Base-by-base conservation (phyloP, 108 stramenopile species). In the Stephanodiscus triporus region DNA sequence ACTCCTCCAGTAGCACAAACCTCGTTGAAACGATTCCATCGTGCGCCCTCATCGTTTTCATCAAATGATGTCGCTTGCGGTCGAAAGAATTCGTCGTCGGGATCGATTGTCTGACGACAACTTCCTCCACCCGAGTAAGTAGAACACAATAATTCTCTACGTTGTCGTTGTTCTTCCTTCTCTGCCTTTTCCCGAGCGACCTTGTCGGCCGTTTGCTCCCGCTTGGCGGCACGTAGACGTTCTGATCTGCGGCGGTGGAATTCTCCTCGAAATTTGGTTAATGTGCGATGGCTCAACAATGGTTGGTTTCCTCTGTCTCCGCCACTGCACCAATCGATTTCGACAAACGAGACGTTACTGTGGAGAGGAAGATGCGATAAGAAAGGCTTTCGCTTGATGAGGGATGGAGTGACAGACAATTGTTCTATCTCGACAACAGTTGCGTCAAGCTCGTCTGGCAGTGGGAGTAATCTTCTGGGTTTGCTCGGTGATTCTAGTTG, bases 371-470 rank as follows among this genome's bases (percentile, higher is more conserved):
- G 53, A 70, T 91, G 91, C n/a, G 88, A 87, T 34, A 94, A 58
- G 63, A 91, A 90, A 11, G 83, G 79, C 71, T 90, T 78, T 53
- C 89, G 82, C 60, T 89, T 88, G 45, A 88, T 81, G 16, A 85
- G 36, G 9, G 85, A 77, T 9, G 81, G 75, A 5, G 93, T 91
- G 48, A 94, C 40, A 50, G 78, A 61, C 13, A 86, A 16, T 17
- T 59, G 34, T 77, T 91, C 91, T 2, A 88, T 50, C 69, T 85
- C 89, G 16, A 94, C 19, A 27, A 94, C 73, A 27, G 56, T 75
- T 42, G 88, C 93, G 23, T 81, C 63, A 32, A 94, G 58, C 0
- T 60, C 32, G 79, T 94, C 93, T n/a, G 93, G 91, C 42, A 91
- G 73, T 7, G 89, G 91, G 30, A 53, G 68, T 23, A 38, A 49